Conservation (phyloP, 1,284 basidiomycete genomes). For the Serendipita sp. region DNA sequence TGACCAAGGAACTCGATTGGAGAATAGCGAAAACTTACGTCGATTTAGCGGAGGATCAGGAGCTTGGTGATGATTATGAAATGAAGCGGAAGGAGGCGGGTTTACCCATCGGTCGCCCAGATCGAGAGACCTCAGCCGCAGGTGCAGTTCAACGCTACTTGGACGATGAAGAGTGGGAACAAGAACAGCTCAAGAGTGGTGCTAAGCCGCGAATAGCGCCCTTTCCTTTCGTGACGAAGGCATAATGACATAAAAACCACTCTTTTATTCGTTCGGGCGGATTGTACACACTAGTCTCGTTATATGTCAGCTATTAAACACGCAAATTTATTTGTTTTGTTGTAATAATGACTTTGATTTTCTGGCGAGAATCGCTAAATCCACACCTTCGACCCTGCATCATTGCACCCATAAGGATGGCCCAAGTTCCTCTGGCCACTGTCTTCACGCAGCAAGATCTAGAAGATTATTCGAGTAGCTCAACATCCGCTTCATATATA, state of each 20-base stretch:
- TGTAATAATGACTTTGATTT: neutral
- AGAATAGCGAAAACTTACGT: conserved; percentile 51
- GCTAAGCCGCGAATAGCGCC: conserved; percentile 11
- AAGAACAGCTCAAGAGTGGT: conserved; percentile 11
- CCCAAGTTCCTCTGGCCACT: neutral
- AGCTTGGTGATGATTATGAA: conserved; percentile 17
- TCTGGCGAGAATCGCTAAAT: neutral
- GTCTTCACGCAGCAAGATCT: neutral
- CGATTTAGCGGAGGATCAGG: conserved; percentile 32
- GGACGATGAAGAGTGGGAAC: conserved; percentile 56
- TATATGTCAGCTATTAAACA: neutral
- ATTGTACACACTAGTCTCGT: no score
- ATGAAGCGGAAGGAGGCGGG: conserved; percentile 25
- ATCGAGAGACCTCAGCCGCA: conserved; percentile 13
- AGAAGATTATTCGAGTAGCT: neutral
- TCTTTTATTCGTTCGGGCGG: no score
- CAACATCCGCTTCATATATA: neutral
- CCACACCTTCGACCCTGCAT: neutral
- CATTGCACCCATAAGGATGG: neutral
- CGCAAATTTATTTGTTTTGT: neutral
- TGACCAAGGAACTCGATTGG: conserved; percentile 57
- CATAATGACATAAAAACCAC: no score
- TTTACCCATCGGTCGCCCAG: conserved; percentile 14
- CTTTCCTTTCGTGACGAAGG: conserved; percentile 12
- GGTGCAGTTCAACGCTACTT: conserved; percentile 44